A percentile compares a stretch with the other conserved stretches of the same genome.
Conservation (phyloP, 345 rosid species). For the Euphorbia peplus region DNA sequence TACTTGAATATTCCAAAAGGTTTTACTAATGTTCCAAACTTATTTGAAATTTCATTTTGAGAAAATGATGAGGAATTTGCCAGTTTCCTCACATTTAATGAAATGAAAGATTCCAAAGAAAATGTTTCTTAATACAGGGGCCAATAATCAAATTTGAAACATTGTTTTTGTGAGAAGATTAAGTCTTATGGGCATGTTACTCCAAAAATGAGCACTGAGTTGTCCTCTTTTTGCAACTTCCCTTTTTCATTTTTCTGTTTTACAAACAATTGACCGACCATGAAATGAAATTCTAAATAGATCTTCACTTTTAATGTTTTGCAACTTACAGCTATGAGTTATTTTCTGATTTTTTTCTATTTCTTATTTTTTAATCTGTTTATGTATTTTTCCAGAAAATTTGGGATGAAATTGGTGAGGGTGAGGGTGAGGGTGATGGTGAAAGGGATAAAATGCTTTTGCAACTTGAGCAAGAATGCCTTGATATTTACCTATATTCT, state of each 20-base stretch:
- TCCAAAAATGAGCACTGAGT: neutral
- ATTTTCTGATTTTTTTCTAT: neutral
- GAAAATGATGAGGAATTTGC: too few relatives aligned
- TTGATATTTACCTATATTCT: slow-evolving; percentile 72
- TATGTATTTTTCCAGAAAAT: slow-evolving; percentile 39
- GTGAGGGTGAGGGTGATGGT: too few relatives aligned
- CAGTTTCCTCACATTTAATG: too few relatives aligned
- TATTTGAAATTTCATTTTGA: too few relatives aligned
- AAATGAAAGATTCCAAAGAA: too few relatives aligned
- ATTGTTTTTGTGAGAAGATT: too few relatives aligned
- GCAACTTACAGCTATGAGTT: neutral
- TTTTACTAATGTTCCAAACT: too few relatives aligned
- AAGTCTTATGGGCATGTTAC: too few relatives aligned
- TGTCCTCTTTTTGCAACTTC: neutral
- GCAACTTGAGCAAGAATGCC: slow-evolving; percentile 87
- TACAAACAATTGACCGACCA: neutral
- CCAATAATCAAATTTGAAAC: too few relatives aligned
- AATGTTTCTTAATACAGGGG: too few relatives aligned
- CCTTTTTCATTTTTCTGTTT: neutral
- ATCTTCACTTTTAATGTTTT: neutral
- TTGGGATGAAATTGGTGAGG: slow-evolving; percentile 93
- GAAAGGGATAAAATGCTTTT: slow-evolving; percentile 78
- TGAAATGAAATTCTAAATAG: neutral
- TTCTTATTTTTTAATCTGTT: neutral
- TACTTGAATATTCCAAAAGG: too few relatives aligned